Conservation (phyloP, 768 basidiomycete species). For the Mycena amicta region DNA sequence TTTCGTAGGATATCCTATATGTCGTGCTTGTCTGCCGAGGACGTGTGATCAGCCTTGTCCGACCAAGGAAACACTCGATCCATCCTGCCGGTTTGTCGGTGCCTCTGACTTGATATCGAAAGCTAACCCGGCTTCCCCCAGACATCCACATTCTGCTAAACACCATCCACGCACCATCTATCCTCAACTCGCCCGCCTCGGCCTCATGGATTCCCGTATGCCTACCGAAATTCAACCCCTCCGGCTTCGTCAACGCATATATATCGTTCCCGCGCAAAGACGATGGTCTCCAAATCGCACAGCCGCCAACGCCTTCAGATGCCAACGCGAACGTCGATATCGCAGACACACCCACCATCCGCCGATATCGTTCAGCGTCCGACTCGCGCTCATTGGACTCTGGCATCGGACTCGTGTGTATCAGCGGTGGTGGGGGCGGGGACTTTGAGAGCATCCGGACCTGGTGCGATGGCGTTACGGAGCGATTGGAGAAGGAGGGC, state of each 20-base stretch:
- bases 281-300: constrained; percentile 24
- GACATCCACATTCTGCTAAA: constrained; percentile 94
- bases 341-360: constrained; percentile 13
- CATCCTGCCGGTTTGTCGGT: constrained; percentile 80
- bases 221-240: constrained; percentile 89
- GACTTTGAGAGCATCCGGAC: constrained; percentile 83
- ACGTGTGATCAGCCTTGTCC: constrained; percentile 80
- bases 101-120: no score
- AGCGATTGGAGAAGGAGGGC: constrained; percentile 71
- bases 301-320: constrained; percentile 20
- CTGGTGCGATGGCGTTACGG: constrained; percentile 71
- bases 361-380: neutral
- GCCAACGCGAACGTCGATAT: constrained; percentile 11
- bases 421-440: constrained; percentile 74
- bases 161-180: constrained; percentile 82
- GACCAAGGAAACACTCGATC: constrained; percentile 92
- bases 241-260: constrained; percentile 90
- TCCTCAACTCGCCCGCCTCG: constrained; percentile 73
- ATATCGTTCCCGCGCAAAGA: constrained; percentile 68
- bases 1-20: constrained; percentile 94
- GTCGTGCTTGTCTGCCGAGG: constrained; percentile 81
- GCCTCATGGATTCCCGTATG: constrained; percentile 96
- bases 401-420: constrained; percentile 71
- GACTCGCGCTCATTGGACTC: constrained; percentile 27
- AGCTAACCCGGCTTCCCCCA: no score